Conservation (phyloP, 2,329 filamentous ascomycete genomes). For the Ophiostoma sp. region DNA sequence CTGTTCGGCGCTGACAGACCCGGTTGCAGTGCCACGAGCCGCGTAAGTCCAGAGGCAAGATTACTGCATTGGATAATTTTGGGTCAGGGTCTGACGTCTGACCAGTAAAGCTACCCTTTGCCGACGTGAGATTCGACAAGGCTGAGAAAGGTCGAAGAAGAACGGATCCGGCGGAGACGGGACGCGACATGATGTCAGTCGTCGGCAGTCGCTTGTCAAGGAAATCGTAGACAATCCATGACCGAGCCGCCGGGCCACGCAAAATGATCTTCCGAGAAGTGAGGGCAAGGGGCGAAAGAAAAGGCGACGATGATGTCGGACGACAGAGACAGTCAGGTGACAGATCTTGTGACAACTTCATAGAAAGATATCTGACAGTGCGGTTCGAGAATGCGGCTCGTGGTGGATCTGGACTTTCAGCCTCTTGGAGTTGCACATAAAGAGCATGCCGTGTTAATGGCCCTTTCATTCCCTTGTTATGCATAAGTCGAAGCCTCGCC, state of each 20-base stretch:
- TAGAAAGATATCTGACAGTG: background rate
- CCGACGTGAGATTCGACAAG: background rate
- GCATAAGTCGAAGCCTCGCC: background rate
- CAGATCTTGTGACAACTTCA: background rate
- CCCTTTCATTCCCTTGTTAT: background rate
- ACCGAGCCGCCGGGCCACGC: background rate
- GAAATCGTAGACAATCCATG: background rate
- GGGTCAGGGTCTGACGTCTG: no score
- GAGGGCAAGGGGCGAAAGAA: background rate
- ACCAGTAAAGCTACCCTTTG: background rate
- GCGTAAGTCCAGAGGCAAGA: background rate
- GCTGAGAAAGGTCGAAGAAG: background rate
- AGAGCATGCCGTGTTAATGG: background rate
- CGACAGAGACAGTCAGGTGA: background rate
- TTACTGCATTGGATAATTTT: background rate
- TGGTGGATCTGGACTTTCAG: background rate
- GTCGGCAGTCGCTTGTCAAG: background rate
- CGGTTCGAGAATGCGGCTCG: background rate
- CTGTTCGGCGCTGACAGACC: background rate
- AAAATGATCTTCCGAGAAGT: background rate
- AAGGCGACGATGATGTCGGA: background rate
- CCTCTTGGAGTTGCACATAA: background rate
- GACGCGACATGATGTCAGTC: background rate
- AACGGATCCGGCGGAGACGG: background rate
- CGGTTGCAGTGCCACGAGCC: background rate